Conservation (phyloP, 768 basidiomycete species). For the Tricholoma sp. region DNA sequence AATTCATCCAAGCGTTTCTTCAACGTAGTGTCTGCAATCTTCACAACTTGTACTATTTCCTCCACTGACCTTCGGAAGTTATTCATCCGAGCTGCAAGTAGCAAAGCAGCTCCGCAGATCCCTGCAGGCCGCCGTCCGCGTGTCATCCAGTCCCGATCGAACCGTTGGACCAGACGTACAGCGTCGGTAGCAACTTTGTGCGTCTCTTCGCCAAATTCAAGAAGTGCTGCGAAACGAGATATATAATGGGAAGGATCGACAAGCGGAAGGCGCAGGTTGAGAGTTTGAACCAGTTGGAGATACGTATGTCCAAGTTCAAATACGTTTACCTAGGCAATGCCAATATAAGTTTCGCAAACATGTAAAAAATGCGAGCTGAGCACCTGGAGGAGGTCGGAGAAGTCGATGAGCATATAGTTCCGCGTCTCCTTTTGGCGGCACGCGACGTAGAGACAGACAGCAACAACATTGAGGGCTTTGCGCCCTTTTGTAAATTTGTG, state of each 20-base stretch:
- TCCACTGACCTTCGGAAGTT: conserved; percentile 91
- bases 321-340: conserved; percentile 74
- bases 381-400: conserved; percentile 92
- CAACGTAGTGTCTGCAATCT: conserved; percentile 94
- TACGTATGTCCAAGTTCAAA: conserved; percentile 96
- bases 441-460: conserved; percentile 92
- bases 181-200: conserved; percentile 91
- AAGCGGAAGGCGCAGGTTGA: conserved; percentile 80
- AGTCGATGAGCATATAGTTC: conserved; percentile 98
- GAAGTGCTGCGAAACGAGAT: conserved; percentile 87
- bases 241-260: conserved; percentile 98
- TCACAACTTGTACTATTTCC: conserved; percentile 98
- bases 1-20: conserved; percentile 95
- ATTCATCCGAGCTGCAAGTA: conserved; percentile 97
- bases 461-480: conserved; percentile 88
- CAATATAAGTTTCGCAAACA: conserved; percentile 4
- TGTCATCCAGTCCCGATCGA: conserved; percentile 97
- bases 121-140: conserved; percentile 93
- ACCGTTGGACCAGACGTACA: conserved; percentile 85
- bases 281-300: conserved; percentile 85
- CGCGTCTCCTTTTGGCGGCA: conserved; percentile 87
- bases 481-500: conserved; percentile 94
- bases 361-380: neutral
- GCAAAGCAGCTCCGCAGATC: conserved; percentile 92
- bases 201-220: conserved; percentile 95